Base-by-base conservation (phyloP, 2,329 filamentous ascomycete species). In the Myriosclerotinia curreyana region DNA sequence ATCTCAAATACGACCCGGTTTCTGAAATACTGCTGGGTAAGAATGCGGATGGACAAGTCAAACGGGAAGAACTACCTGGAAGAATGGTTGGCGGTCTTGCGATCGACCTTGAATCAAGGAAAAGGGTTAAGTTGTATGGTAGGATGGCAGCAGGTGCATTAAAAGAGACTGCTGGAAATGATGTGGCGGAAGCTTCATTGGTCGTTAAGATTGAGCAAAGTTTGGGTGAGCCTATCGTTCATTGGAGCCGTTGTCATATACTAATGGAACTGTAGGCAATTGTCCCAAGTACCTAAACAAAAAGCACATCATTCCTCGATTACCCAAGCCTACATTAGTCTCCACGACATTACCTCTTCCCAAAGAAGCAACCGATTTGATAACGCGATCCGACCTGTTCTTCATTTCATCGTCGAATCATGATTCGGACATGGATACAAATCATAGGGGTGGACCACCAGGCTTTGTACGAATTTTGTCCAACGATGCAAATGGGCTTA, bases 241-340 rank as follows among this genome's bases (percentile, higher is more conserved):
- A 3, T 14, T 17, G n/a, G n/a, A 38, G 44, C 14, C 15, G 8
- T 48, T 22, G 12, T 25, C n/a, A 25, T 25, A 59, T 60, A 22
- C 55, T 67, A 50, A 64, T 51, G 25, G 7, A 15, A 11, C 7
- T 31, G 7, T 49, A 77, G 87, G 90, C 0, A 96, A 95, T 70
- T 96, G 91, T 71, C 91, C 92, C 1, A 96, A 96, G 75, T 96
- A 96, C 71, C 74, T 96, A 42, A 95, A 94, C 75, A 85, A 84
- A 71, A 92, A 90, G 73, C 77, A 79, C 2, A 84, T 96, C 48
- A 73, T 76, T 2, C 80, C 82, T 6, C 81, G 83, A 52, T 66
- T 79, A 0, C 82, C 88, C 2, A 73, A 79, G 17, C 84, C 89
- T 12, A 75, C 75, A 54, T 74, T 86, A 1, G 65, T 83, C 1